phyloP scores from a whole-genome alignment of 164 flowering plant genomes.

The Platanus orientalis region DNA sequence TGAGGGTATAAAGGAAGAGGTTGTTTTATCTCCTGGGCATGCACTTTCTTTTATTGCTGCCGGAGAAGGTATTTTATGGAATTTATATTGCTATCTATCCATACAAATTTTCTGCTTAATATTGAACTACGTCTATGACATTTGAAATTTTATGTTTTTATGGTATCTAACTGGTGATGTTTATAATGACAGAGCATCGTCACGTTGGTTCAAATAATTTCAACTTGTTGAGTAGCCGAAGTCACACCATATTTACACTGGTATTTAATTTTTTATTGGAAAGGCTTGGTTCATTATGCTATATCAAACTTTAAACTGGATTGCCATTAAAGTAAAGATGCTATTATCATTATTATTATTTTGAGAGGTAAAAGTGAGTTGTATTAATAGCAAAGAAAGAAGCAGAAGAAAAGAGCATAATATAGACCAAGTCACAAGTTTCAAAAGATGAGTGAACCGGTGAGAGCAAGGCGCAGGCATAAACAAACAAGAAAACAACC shows the following conservation, averaged over 20 bases:
- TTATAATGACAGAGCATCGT: slow-evolving; percentile 79
- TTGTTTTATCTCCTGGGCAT: slow-evolving; percentile 98
- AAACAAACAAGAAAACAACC: no score
- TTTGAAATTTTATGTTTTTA: neutral
- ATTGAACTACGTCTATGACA: neutral
- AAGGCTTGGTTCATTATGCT: neutral
- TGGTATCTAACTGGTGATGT: slow-evolving; percentile 10
- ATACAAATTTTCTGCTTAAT: neutral
- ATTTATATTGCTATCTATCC: neutral
- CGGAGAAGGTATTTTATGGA: slow-evolving; percentile 76
- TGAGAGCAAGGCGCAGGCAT: no score
- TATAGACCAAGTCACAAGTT: no score
- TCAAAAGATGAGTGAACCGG: no score
- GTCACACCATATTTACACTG: slow-evolving; percentile 95
- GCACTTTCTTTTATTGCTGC: slow-evolving; percentile 99
- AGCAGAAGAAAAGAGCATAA: no score
- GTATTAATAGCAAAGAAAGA: no score
- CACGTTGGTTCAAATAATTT: slow-evolving; percentile 98
- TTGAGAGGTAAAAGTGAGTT: no score
- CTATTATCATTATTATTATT: no score
- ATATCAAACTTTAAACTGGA: neutral
- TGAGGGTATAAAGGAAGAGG: slow-evolving; percentile 99
- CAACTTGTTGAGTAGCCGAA: slow-evolving; percentile 90
- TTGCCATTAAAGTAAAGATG: neutral
- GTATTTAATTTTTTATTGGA: slow-evolving; percentile 31